phyloP scores from a whole-genome alignment of 805 yeast genomes.

The Candida cerambycidarum region DNA sequence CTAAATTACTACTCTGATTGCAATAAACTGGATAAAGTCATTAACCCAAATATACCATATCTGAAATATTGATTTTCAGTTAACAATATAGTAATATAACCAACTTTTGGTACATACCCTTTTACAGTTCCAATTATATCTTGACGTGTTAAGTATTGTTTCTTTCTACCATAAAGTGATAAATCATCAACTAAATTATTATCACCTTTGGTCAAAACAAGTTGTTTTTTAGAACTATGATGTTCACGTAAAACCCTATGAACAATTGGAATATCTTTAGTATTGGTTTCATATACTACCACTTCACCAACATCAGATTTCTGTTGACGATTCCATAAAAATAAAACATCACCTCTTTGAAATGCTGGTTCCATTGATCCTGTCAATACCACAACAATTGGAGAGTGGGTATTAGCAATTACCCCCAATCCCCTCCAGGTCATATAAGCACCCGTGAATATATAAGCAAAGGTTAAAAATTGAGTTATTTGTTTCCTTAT shows the following conservation, averaged over 20 bases:
- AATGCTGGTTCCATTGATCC: constrained; percentile 99
- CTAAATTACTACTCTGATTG: constrained; percentile 24
- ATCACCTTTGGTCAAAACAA: constrained; percentile 91
- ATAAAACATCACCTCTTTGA: constrained; percentile 93
- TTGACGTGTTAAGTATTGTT: constrained; percentile 72
- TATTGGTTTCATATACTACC: constrained; percentile 84
- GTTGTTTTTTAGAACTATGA: constrained; percentile 55
- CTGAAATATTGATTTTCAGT: constrained; percentile 87
- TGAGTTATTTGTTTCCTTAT: constrained; percentile 62
- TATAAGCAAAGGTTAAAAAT: constrained; percentile 70
- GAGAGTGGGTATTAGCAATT: constrained; percentile 80
- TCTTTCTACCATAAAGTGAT: constrained; percentile 74
- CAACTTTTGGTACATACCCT: constrained; percentile 85
- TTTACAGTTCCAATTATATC: constrained; percentile 92
- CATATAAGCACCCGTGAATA: constrained; percentile 85
- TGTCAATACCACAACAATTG: constrained; percentile 93
- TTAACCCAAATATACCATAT: constrained; percentile 68
- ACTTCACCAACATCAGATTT: constrained; percentile 80
- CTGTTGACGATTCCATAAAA: constrained; percentile 82
- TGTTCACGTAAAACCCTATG: constrained; percentile 93
- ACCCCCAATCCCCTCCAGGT: constrained; percentile 84
- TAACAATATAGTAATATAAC: constrained; percentile 86
- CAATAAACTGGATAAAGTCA: constrained; percentile 70
- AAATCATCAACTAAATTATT: constrained; percentile 92
- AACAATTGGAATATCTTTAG: constrained; percentile 89